phyloP scores from a whole-genome alignment of 768 basidiomycete genomes.

The Exidia glandulosa region DNA sequence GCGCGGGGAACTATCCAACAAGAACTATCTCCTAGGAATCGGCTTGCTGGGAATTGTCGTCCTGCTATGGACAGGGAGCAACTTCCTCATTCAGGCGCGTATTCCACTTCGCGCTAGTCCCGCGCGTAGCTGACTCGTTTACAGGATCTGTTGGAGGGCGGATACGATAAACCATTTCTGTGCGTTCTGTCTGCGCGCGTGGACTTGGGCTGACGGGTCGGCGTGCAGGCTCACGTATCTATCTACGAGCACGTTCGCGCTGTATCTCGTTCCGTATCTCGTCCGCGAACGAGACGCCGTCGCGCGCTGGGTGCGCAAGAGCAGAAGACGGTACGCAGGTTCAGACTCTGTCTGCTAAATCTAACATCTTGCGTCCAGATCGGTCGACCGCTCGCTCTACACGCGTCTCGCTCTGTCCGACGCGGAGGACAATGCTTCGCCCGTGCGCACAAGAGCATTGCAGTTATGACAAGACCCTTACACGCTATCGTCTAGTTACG shows the following conservation, averaged over 20 bases:
- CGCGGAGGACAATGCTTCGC: background rate
- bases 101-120: background rate
- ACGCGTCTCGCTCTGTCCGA: background rate
- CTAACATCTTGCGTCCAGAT: background rate
- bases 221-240: slow-evolving; percentile 71
- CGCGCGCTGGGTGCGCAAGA: slow-evolving; percentile 3
- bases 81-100: slow-evolving; percentile 73
- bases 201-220: background rate
- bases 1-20: too few relatives aligned
- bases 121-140: background rate
- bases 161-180: slow-evolving; percentile 89
- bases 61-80: slow-evolving; percentile 78
- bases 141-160: slow-evolving; percentile 41
- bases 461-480: background rate
- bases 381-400: background rate
- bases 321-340: background rate
- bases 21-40: slow-evolving; percentile 48
- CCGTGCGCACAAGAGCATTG: background rate
- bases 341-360: background rate
- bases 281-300: slow-evolving; percentile 20
- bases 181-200: slow-evolving; percentile 21
- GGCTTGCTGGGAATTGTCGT: slow-evolving; percentile 64
- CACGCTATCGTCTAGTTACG: background rate
- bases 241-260: slow-evolving; percentile 77
- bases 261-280: slow-evolving; percentile 64